These are phyloP conservation scores for Iodosphaeria phyllophila DNA, from an alignment of 2,329 filamentous ascomycete species.

Conservation along the genomic window DNA sequence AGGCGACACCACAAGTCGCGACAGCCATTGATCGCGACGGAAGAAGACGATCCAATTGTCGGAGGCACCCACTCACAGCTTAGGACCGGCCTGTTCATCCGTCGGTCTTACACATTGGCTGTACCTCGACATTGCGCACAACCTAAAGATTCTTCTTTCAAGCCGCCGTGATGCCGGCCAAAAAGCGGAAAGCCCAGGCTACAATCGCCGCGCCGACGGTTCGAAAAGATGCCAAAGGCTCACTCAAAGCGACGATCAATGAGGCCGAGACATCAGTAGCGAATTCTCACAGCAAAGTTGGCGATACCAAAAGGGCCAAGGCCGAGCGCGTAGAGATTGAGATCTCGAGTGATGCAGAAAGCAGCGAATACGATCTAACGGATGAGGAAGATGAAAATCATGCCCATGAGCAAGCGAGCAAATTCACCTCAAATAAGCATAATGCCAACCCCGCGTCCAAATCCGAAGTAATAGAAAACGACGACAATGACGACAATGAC, in stretches of 20 bases:
- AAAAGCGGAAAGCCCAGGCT: constrained; percentile 39
- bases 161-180: too few species aligned
- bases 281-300: constrained; percentile 18
- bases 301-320: constrained; percentile 11
- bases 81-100: too few species aligned
- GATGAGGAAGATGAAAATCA: constrained; percentile 18
- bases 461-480: too few species aligned
- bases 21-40: too few species aligned
- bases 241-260: constrained; percentile 32
- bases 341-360: constrained; percentile 35
- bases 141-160: too few species aligned
- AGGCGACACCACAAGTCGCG: too few species aligned
- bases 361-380: constrained; percentile 24
- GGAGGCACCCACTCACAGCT: too few species aligned
- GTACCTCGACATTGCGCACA: too few species aligned
- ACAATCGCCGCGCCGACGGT: constrained; percentile 36
- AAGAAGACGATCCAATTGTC: too few species aligned
- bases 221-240: constrained; percentile 31
- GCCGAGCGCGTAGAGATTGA: constrained; percentile 29
- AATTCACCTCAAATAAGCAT: too few species aligned
- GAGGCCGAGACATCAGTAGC: constrained; percentile 38
- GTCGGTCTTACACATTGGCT: too few species aligned
- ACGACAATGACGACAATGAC: too few species aligned
- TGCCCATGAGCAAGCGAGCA: constrained; percentile 9
- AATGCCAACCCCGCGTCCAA: constrained; percentile 2